These are phyloP conservation scores for Diaporthe sp. DNA, from an alignment of 2,329 filamentous ascomycete genomes.

Conservation along the genomic window DNA sequence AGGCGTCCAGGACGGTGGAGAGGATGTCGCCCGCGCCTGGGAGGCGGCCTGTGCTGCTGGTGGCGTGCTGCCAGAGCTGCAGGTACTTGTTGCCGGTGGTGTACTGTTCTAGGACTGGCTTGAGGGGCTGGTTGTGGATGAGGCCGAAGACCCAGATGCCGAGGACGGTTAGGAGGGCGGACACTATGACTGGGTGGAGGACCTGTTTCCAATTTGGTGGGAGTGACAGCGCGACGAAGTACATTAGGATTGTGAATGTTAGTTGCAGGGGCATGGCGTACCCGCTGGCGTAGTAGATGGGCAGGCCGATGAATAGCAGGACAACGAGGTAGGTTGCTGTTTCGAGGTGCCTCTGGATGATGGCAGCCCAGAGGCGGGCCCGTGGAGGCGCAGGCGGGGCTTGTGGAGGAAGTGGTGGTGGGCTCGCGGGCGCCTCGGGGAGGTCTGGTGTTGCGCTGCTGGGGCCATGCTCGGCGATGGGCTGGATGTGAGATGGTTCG, in stretches of 20 bases:
- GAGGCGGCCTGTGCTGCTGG: slow-evolving; percentile 43
- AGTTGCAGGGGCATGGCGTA: slow-evolving; percentile 67
- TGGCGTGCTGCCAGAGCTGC: slow-evolving; percentile 60
- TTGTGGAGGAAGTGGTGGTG: slow-evolving; percentile 52
- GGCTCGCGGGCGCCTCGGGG: slow-evolving; percentile 43
- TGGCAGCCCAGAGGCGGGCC: slow-evolving; percentile 64
- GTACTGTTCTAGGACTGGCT: slow-evolving; percentile 60
- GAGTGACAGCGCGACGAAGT: slow-evolving; percentile 63
- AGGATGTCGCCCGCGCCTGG: slow-evolving; percentile 72
- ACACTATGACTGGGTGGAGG: slow-evolving; percentile 71
- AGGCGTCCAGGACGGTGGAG: slow-evolving; percentile 67
- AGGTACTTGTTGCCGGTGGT: slow-evolving; percentile 67
- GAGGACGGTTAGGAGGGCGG: slow-evolving; percentile 66
- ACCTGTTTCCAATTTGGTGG: slow-evolving; percentile 64
- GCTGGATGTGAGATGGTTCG: slow-evolving; percentile 26
- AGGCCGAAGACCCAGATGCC: slow-evolving; percentile 67
- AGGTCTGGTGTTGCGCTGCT: slow-evolving; percentile 44
- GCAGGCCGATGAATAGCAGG: slow-evolving; percentile 66
- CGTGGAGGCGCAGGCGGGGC: slow-evolving; percentile 59
- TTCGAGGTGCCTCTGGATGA: slow-evolving; percentile 62
- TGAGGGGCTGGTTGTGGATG: slow-evolving; percentile 55
- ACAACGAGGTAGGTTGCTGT: slow-evolving; percentile 58
- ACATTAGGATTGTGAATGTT: slow-evolving; percentile 64
- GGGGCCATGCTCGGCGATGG: slow-evolving; percentile 9
- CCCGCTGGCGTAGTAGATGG: slow-evolving; percentile 65